phyloP scores from a whole-genome alignment of 2,329 filamentous ascomycete species.

The Ilyonectria mors-panacis region DNA sequence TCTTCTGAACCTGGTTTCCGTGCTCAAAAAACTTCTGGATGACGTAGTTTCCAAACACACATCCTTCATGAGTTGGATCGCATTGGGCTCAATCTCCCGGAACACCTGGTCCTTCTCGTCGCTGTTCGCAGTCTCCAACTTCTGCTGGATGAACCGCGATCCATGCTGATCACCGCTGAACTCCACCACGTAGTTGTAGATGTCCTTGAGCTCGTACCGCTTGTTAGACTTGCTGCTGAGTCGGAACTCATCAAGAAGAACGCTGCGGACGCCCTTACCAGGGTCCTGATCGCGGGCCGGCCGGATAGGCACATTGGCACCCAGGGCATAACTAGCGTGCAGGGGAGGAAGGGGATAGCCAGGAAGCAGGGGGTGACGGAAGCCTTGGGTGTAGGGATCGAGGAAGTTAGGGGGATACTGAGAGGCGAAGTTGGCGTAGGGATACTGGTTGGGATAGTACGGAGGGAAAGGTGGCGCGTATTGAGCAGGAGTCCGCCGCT shows the following conservation, averaged over 20 bases:
- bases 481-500: constrained; percentile 55
- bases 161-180: constrained; percentile 97
- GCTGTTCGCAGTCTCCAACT: constrained; percentile 92
- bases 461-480: constrained; percentile 48
- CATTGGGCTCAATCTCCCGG: constrained; percentile 86
- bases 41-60: constrained; percentile 98
- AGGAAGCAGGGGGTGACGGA: constrained; percentile 55
- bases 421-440: constrained; percentile 47
- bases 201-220: constrained; percentile 89
- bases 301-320: constrained; percentile 49
- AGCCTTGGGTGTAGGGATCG: constrained; percentile 54
- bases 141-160: constrained; percentile 94
- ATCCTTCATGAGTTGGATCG: constrained; percentile 92
- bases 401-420: constrained; percentile 56
- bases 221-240: constrained; percentile 79
- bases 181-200: constrained; percentile 89
- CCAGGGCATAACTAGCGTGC: constrained; percentile 49
- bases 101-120: constrained; percentile 96
- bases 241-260: constrained; percentile 85
- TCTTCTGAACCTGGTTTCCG: constrained; percentile 94
- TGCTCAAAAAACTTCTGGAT: constrained; percentile 99
- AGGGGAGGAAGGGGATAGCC: constrained; percentile 53
- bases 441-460: constrained; percentile 52
- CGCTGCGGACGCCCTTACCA: constrained; percentile 76
- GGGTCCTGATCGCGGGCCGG: constrained; percentile 70